A percentile compares a stretch with the other conserved stretches of the same genome.
Evolutionary conservation across 208 protist species (phyloP).

Genomic region (Novymonas esmeraldas): DNA sequence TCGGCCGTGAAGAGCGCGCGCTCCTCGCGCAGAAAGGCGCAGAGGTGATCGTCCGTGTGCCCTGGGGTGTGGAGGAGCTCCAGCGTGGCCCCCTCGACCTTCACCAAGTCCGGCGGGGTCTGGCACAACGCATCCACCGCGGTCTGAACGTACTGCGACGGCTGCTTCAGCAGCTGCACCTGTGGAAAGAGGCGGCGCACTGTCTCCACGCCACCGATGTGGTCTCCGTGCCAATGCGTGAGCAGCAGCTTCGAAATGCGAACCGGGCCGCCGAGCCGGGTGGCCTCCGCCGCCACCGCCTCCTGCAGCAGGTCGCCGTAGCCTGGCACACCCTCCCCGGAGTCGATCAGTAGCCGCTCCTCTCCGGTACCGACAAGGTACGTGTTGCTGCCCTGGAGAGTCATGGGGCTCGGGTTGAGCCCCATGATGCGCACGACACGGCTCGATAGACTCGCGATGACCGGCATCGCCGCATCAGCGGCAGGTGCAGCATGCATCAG

Average conservation of each 20-base stretch:
- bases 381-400: slow-evolving; percentile 75
- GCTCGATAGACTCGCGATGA: slow-evolving; percentile 37
- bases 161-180: slow-evolving; percentile 52
- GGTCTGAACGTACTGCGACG: slow-evolving; percentile 29
- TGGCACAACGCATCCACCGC: slow-evolving; percentile 32
- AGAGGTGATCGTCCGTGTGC: slow-evolving; percentile 75
- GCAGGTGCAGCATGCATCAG: background rate
- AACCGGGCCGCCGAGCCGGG: slow-evolving; percentile 38
- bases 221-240: slow-evolving; percentile 76
- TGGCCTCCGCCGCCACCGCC: slow-evolving; percentile 27
- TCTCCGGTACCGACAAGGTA: slow-evolving; percentile 65
- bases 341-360: slow-evolving; percentile 61
- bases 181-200: slow-evolving; percentile 44
- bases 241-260: slow-evolving; percentile 55
- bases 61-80: slow-evolving; percentile 54
- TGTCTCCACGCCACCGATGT: slow-evolving; percentile 58
- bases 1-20: slow-evolving; percentile 67
- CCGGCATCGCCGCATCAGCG: slow-evolving; percentile 28
- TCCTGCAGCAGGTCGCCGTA: slow-evolving; percentile 42
- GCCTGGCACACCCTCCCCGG: slow-evolving; percentile 49
- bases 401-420: slow-evolving; percentile 69
- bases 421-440: slow-evolving; percentile 67
- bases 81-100: slow-evolving; percentile 57
- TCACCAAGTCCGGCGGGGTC: slow-evolving; percentile 27
- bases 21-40: slow-evolving; percentile 55